These are phyloP conservation scores for Wallacemonas sp. DNA, from an alignment of 208 protist genomes.

Conservation along the genomic window DNA sequence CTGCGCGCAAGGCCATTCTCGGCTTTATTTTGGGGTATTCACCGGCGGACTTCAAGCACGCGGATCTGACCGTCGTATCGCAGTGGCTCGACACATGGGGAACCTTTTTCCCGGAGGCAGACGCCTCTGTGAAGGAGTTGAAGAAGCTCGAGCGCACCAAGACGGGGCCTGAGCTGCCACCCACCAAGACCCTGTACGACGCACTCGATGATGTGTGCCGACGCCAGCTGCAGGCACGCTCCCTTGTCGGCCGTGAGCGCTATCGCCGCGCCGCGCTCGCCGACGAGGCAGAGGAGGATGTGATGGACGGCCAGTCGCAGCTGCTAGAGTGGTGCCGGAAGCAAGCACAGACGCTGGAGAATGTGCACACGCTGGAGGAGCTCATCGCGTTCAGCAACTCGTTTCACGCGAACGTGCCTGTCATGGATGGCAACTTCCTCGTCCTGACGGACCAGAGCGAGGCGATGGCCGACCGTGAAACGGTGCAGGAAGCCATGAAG, in stretches of 20 bases:
- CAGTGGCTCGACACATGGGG: constrained; percentile 66
- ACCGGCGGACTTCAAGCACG: constrained; percentile 38
- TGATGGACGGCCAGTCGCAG: constrained; percentile 64
- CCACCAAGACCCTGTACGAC: constrained; percentile 41
- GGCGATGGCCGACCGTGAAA: constrained; percentile 21
- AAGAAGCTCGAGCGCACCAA: constrained; percentile 29
- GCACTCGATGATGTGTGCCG: constrained; percentile 62
- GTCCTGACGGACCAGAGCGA: constrained; percentile 78
- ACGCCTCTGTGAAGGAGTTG: constrained; percentile 34
- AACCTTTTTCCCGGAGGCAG: constrained; percentile 36
- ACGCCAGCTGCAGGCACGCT: constrained; percentile 68
- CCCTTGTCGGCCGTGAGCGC: constrained; percentile 66
- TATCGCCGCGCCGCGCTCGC: constrained; percentile 43
- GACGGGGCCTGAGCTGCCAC: constrained; percentile 23
- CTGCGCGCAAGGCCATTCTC: constrained; percentile 42
- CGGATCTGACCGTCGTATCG: constrained; percentile 41
- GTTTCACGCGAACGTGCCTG: constrained; percentile 65
- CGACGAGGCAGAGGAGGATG: constrained; percentile 55
- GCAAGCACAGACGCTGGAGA: constrained; percentile 65
- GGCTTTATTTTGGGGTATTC: constrained; percentile 47
- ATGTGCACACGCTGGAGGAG: constrained; percentile 42
- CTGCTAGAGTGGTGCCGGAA: constrained; percentile 79
- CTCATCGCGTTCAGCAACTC: constrained; percentile 68
- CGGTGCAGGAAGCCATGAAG: constrained; percentile 65
- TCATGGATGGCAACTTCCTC: constrained; percentile 89